phyloP scores from a whole-genome alignment of 176 grass and related monocot species.

The Rhynchospora tenuis region DNA sequence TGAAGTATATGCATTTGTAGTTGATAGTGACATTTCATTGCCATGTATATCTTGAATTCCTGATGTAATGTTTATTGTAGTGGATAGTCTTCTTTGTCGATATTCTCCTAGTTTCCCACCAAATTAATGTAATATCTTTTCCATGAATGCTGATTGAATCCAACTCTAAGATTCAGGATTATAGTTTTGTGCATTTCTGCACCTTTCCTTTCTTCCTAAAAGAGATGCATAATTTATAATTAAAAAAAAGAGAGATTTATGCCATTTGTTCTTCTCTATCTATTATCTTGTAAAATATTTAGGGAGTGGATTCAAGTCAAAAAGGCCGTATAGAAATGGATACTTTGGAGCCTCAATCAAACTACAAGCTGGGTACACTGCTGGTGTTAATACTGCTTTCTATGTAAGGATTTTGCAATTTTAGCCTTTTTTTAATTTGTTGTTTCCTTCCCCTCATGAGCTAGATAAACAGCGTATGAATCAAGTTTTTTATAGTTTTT shows the following conservation, averaged over 20 bases:
- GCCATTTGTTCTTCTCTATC: not conserved
- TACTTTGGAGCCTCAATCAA: conserved; percentile 82
- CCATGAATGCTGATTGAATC: not conserved
- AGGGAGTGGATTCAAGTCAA: conserved; percentile 88
- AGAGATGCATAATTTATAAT: no score
- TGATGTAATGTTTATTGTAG: not conserved
- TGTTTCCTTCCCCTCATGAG: not conserved
- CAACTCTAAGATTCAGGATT: no score
- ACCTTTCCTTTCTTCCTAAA: no score
- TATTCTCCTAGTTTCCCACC: not conserved
- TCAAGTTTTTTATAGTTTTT: not conserved
- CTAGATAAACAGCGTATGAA: not conserved
- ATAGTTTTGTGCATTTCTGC: no score
- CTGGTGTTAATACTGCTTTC: conserved; percentile 85
- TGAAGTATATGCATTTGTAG: not conserved
- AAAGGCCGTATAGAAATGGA: conserved; percentile 56
- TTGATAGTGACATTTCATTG: not conserved
- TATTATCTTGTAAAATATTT: not conserved
- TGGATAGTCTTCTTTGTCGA: not conserved
- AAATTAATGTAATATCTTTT: not conserved
- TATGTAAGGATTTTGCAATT: conserved; percentile 37
- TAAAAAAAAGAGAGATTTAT: not conserved
- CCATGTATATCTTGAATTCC: not conserved
- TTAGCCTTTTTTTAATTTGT: not conserved
- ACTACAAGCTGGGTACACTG: conserved; percentile 77